Evolutionary conservation across 768 basidiomycete genomes (phyloP).

Genomic region (Gymnopilus junonius): DNA sequence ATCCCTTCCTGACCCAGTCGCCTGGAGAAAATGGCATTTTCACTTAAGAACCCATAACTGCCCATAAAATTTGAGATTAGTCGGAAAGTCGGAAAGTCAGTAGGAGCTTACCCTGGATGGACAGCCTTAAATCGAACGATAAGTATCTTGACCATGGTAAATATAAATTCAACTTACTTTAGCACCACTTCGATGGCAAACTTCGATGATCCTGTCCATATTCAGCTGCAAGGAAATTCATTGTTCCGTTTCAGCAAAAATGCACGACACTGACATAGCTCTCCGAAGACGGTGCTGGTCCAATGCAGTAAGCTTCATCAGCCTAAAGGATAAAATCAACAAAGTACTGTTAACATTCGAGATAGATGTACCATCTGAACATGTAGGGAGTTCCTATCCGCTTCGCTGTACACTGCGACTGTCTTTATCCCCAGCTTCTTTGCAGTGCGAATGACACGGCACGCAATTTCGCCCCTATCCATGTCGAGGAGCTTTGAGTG

Average conservation of each 20-base stretch:
- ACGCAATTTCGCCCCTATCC: slow-evolving; percentile 90
- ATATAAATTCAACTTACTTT: slow-evolving; percentile 57
- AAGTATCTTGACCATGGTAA: not conserved
- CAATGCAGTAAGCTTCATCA: slow-evolving; percentile 92
- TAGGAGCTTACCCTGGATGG: slow-evolving; percentile 77
- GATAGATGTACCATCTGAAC: slow-evolving; percentile 65
- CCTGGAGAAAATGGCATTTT: slow-evolving; percentile 85
- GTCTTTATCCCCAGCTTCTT: slow-evolving; percentile 88
- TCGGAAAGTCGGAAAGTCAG: not conserved
- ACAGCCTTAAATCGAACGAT: slow-evolving; percentile 62
- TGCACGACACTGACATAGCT: slow-evolving; percentile 72
- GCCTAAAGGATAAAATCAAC: slow-evolving; percentile 43
- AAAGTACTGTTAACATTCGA: not conserved
- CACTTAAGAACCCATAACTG: slow-evolving; percentile 90
- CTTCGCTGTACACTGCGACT: slow-evolving; percentile 92
- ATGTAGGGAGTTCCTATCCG: slow-evolving; percentile 80
- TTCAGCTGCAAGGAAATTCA: slow-evolving; percentile 58
- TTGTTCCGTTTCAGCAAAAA: not conserved
- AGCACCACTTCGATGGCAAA: slow-evolving; percentile 81
- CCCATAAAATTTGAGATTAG: slow-evolving; percentile 3
- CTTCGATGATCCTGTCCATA: slow-evolving; percentile 87
- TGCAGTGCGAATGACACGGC: slow-evolving; percentile 91
- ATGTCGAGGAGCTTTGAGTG: not conserved
- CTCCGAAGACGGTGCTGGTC: slow-evolving; percentile 86
- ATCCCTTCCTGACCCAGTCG: slow-evolving; percentile 77